These are phyloP conservation scores for Cercospora citrullina DNA, from an alignment of 2,329 filamentous ascomycete species.

Conservation along the genomic window DNA sequence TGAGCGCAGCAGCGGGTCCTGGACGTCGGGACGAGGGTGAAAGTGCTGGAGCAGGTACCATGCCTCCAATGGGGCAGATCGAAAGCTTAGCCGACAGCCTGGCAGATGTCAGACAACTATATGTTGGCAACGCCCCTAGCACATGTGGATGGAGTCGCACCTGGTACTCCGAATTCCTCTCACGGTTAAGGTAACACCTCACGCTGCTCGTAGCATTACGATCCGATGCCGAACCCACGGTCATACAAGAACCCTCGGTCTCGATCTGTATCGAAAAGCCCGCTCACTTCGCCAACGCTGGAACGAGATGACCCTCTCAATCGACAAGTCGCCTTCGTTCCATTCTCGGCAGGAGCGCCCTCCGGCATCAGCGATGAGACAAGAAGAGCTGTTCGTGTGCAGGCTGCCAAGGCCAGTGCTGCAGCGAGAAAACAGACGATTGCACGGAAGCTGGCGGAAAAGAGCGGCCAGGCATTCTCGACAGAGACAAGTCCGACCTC, in stretches of 20 bases:
- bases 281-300: constrained; percentile 15
- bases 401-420: constrained; percentile 26
- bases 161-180: not conserved
- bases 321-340: constrained; percentile 27
- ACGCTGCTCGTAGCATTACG: not conserved
- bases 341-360: constrained; percentile 27
- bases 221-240: constrained; percentile 18
- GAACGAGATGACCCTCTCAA: constrained; percentile 20
- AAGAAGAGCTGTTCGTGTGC: constrained; percentile 27
- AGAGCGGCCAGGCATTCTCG: constrained; percentile 7
- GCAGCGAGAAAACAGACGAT: constrained; percentile 27
- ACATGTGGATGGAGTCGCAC: not conserved
- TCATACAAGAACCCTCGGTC: constrained; percentile 12
- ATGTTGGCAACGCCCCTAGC: constrained; percentile 13
- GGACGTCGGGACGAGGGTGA: constrained; percentile 5
- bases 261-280: constrained; percentile 20
- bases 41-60: constrained; percentile 16
- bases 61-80: constrained; percentile 18
- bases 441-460: constrained; percentile 21
- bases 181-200: not conserved
- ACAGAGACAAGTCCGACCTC: constrained; percentile 16
- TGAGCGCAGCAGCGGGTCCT: constrained; percentile 11
- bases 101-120: constrained; percentile 15
- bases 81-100: constrained; percentile 18
- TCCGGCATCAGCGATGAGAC: constrained; percentile 26